phyloP scores from a whole-genome alignment of 306 rosid genomes.

The Glycine soja region DNA sequence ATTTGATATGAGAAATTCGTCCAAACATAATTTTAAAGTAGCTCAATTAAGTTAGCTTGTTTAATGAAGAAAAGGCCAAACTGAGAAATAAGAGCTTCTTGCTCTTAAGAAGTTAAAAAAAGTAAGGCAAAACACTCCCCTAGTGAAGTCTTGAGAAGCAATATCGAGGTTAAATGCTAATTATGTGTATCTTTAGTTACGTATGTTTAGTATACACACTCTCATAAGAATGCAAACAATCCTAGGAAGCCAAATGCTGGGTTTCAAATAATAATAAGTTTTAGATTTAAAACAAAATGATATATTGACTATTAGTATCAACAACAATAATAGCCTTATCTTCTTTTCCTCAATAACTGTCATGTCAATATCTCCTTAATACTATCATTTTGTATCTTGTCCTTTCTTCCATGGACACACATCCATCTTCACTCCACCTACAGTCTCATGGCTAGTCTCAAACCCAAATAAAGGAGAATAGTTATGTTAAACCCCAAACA shows the following conservation, averaged over 20 bases:
- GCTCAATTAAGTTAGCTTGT: background rate
- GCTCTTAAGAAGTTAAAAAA: background rate
- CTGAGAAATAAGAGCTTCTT: background rate
- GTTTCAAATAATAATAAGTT: slow-evolving; percentile 2
- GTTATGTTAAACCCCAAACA: too few species aligned
- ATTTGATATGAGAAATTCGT: background rate
- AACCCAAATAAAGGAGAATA: background rate
- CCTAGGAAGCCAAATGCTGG: background rate
- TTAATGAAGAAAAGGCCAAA: too few species aligned
- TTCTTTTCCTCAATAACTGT: slow-evolving; percentile 9
- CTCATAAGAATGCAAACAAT: background rate
- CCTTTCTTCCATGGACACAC: background rate
- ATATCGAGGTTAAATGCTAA: background rate
- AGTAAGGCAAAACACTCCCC: background rate
- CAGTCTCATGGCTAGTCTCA: background rate
- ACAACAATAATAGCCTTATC: background rate
- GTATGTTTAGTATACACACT: background rate
- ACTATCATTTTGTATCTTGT: background rate
- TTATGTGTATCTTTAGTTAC: background rate
- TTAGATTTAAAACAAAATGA: background rate
- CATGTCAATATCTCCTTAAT: background rate
- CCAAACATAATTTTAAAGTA: too few species aligned
- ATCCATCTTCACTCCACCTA: slow-evolving; percentile 11
- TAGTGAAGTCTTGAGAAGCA: slow-evolving; percentile 4
- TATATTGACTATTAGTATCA: background rate